phyloP scores from a whole-genome alignment of 257 asterid genomes.

The Schizonepeta tenuifolia region DNA sequence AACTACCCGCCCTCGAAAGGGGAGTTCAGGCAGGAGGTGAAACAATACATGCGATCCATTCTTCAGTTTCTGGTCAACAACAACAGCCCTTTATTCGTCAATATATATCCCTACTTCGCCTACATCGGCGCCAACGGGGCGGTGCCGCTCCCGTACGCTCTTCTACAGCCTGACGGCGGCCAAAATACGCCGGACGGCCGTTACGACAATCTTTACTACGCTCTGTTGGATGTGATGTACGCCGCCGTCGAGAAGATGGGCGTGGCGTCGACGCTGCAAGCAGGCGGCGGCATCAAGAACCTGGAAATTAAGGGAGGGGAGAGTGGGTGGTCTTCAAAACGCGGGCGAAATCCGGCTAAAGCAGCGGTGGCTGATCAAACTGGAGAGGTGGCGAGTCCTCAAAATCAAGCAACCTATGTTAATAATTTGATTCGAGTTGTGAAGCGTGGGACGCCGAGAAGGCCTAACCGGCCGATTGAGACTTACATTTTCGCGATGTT shows the following conservation, averaged over 20 bases:
- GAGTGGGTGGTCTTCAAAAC: not conserved
- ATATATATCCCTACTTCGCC: slow-evolving; percentile 34
- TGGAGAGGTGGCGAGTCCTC: not conserved
- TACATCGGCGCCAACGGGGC: not conserved
- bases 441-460: slow-evolving; percentile 25
- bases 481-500: slow-evolving; percentile 33
- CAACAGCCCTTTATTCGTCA: slow-evolving; percentile 24
- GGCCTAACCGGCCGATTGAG: not conserved
- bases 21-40: slow-evolving; percentile 11
- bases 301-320: not conserved
- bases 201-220: slow-evolving; percentile 4
- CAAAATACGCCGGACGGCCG: not conserved
- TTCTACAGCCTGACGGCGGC: not conserved
- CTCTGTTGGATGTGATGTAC: not conserved
- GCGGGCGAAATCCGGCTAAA: too few species aligned
- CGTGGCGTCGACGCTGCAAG: not conserved
- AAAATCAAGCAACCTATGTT: not conserved
- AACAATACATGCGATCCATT: not conserved
- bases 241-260: not conserved
- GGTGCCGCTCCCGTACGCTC: not conserved
- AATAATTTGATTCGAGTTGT: slow-evolving; percentile 30
- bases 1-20: slow-evolving; percentile 17
- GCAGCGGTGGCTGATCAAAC: not conserved
- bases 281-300: not conserved
- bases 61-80: not conserved